Base-by-base conservation (phyloP, 768 basidiomycete genomes). In the Suillus americanus region DNA sequence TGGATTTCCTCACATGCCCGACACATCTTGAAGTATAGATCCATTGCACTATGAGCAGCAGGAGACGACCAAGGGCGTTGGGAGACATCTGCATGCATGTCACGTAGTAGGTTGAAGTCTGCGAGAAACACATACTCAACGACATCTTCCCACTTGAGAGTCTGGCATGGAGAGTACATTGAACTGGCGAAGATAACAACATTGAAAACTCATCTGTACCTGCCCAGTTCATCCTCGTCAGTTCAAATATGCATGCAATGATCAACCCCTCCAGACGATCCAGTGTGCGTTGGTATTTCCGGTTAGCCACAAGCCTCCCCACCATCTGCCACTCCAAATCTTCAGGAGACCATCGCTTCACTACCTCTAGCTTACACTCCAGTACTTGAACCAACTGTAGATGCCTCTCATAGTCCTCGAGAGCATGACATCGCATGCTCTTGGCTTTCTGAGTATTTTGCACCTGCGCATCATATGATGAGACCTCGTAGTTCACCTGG, bases 1-100 rank as follows among this genome's bases (percentile, higher is more conserved):
- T 28, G 7, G 9, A 74, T 66, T 59, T 75, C 73, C 50, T 73
- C 72, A 5, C 63, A 14, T 0, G 75, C 73, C 9, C 62, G 68
- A 13, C 53, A 40, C 13, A 70, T 59, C 53, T 69, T 67, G 64
- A 70, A 75, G 43, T 67, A 68, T 0, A 55, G n/a, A 16, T 69
- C 66, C 62, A 72, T 73, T 0, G 66, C 69, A 60, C 41, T 59
- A 0, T 68, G 60, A 37, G 64, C 64, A 3, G 53, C 59, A 9
- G 71, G 64, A 2, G 61, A 25, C 1, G 69, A 63, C 73, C 73
- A 73, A 14, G 64, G 64, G 8, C 41, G 43, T 25, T 61, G 10
- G 5, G 55, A 68, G 18, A 74, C 61, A n/a, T 74, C 68, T 14
- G 64, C 53, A 14, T 64, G 61, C 2, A 62, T 62, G 45, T 69